phyloP scores from a whole-genome alignment of 371 early-diverging fungal species.

The Fennellomyces sp. region DNA sequence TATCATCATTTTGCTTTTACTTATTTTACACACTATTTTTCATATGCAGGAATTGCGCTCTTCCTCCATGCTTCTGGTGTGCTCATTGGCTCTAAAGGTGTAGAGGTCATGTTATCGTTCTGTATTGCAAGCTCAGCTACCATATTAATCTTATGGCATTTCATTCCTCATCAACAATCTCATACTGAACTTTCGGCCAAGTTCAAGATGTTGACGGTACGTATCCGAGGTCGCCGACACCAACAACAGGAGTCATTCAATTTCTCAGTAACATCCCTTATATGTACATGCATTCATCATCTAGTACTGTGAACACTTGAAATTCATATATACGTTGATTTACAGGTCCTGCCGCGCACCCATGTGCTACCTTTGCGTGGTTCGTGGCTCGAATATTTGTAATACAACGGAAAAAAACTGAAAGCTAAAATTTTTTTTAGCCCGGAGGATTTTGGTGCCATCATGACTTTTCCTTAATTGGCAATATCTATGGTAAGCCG shows the following conservation, averaged over 20 bases:
- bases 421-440: no score
- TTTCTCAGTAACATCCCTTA: no score
- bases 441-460: no score
- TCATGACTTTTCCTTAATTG: no score
- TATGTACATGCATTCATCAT: no score
- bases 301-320: no score
- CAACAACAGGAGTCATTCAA: background rate
- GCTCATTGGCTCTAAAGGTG: slow-evolving; percentile 21
- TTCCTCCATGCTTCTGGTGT: slow-evolving; percentile 26
- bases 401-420: no score
- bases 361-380: no score
- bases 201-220: background rate
- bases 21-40: slow-evolving; percentile 15
- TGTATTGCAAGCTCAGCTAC: slow-evolving; percentile 13
- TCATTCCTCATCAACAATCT: slow-evolving; percentile 19
- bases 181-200: background rate
- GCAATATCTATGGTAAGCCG: background rate
- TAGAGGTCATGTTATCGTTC: slow-evolving; percentile 25
- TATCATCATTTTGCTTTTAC: background rate
- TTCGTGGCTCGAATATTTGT: no score
- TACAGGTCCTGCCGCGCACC: no score
- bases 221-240: background rate
- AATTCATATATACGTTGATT: no score
- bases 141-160: slow-evolving; percentile 21
- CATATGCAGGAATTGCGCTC: slow-evolving; percentile 24